Conservation (phyloP, 169 alveolate species). For the Plasmodium vinckei region DNA sequence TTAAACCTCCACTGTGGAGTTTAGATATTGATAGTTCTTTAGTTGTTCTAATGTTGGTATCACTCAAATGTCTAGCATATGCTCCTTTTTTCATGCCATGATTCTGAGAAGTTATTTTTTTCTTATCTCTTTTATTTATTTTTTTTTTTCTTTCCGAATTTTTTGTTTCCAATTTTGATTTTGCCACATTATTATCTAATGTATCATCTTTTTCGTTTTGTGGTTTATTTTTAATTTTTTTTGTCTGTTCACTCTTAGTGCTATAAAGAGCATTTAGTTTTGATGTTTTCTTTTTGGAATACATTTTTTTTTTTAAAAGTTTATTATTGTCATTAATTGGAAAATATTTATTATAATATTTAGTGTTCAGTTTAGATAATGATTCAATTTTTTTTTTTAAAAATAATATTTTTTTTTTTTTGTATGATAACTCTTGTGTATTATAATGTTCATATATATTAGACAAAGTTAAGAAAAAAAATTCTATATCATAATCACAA, state of each 20-base stretch:
- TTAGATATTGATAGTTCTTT: constrained; percentile 19
- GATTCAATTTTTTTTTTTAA: constrained; percentile 70
- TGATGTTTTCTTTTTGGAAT: not conserved
- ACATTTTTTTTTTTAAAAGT: not conserved
- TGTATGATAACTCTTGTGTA: constrained; percentile 20
- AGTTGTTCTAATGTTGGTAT: constrained; percentile 34
- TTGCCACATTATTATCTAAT: not conserved
- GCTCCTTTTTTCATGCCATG: constrained; percentile 4
- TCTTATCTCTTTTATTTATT: constrained; percentile 4
- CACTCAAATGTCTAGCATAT: constrained; percentile 20
- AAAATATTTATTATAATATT: constrained; percentile 3
- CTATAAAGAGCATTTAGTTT: not conserved
- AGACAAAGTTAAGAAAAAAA: constrained; percentile 47
- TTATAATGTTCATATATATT: constrained; percentile 51
- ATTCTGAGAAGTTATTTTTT: not conserved
- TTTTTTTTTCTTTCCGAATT: constrained; percentile 4
- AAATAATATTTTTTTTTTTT: constrained; percentile 44
- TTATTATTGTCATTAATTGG: not conserved
- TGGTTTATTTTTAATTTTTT: not conserved
- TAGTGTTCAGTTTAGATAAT: constrained; percentile 23
- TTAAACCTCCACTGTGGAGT: constrained; percentile 1
- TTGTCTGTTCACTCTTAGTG: not conserved
- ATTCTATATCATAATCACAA: constrained; percentile 75
- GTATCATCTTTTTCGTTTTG: not conserved
- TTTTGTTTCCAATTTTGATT: not conserved